phyloP scores from a whole-genome alignment of 2,329 filamentous ascomycete genomes.

The Alternaria ethzedia region DNA sequence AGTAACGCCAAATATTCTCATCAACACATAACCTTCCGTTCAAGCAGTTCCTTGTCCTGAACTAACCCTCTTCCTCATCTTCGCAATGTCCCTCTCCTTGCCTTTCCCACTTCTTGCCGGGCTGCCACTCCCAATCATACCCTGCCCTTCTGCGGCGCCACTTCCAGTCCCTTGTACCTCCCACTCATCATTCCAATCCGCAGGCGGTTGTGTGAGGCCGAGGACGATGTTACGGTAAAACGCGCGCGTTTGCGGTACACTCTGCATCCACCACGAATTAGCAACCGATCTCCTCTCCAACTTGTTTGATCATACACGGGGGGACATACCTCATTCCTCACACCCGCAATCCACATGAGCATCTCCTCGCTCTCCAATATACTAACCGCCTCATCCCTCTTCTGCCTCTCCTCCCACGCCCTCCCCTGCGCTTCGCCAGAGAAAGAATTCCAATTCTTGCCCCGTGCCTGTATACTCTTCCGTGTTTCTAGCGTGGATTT shows the following conservation, averaged over 20 bases:
- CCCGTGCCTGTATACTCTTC: slow-evolving; percentile 36
- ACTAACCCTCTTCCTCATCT: slow-evolving; percentile 19
- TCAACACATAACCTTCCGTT: too few relatives aligned
- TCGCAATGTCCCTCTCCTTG: slow-evolving; percentile 21
- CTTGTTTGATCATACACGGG: background rate
- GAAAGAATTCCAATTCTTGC: slow-evolving; percentile 6
- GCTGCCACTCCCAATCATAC: slow-evolving; percentile 4
- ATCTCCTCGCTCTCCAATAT: slow-evolving; percentile 47
- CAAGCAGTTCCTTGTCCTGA: slow-evolving; percentile 1
- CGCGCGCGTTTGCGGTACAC: slow-evolving; percentile 38
- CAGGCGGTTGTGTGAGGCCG: background rate
- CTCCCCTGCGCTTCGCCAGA: background rate
- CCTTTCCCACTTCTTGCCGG: slow-evolving; percentile 22
- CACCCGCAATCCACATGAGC: slow-evolving; percentile 43
- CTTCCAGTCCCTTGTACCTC: slow-evolving; percentile 25
- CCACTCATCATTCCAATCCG: slow-evolving; percentile 26
- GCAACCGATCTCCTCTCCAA: background rate
- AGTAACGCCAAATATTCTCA: too few relatives aligned
- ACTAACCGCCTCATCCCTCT: slow-evolving; percentile 36
- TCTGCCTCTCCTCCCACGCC: slow-evolving; percentile 27
- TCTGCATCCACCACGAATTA: slow-evolving; percentile 16
- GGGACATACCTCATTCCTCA: slow-evolving; percentile 41
- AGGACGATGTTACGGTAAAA: slow-evolving; percentile 40
- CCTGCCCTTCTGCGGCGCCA: slow-evolving; percentile 3
- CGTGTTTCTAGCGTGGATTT: slow-evolving; percentile 27